Base-by-base conservation (phyloP, 2,329 filamentous ascomycete genomes). In the Onygenales sp. region DNA sequence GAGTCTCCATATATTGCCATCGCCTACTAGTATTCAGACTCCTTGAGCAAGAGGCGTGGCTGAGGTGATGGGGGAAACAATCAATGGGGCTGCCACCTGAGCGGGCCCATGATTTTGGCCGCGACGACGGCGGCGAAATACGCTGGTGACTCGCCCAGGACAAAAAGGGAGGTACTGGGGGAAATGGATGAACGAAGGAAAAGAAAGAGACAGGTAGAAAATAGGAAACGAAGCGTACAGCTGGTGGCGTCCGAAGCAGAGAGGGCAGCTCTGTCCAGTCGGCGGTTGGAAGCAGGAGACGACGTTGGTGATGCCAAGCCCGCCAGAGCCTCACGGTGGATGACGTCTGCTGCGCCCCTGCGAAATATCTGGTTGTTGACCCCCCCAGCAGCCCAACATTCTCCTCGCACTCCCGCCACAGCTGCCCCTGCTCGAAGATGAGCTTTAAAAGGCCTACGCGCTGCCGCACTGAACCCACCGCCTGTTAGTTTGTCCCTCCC, bases 51-150 rank as follows among this genome's bases (percentile, higher is more conserved):
- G 17, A 36, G 17, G 9, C 47, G 34, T 40, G 47, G 47, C 47
- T 49, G 47, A 39, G 17, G 47, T 40, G 21, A 27, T 42, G 47
- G 11, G 14, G 36, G 32, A 39, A 27, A 40, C 17, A 46, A 45
- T 52, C 42, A 52, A 31, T 52, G 33, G 40, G 42, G 42, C 14
- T 21, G 33, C 50, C 42, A 9, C 31, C 42, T 32, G 40, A 5
- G 42, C 10, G 31, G 42, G 45, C 42, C 50, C 50, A 52, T 52
- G 42, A 39, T 44, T 42, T 51, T 51, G 39, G 49, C 39, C 39
- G 39, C 42, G 43, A 44, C 21, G 36, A 36, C 27, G 9, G 39
- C 27, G 42, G 42, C 59, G 58, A 34, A 60, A 58, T 32, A 27
- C 21, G n/a, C 33, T 49, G 37, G 36, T 4, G 11, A 40, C 13